Percentiles rank a stretch among this genome's conserved stretches.
phyloP scores from a whole-genome alignment of 1,284 basidiomycete genomes.

The Cryptococcus floricola region DNA sequence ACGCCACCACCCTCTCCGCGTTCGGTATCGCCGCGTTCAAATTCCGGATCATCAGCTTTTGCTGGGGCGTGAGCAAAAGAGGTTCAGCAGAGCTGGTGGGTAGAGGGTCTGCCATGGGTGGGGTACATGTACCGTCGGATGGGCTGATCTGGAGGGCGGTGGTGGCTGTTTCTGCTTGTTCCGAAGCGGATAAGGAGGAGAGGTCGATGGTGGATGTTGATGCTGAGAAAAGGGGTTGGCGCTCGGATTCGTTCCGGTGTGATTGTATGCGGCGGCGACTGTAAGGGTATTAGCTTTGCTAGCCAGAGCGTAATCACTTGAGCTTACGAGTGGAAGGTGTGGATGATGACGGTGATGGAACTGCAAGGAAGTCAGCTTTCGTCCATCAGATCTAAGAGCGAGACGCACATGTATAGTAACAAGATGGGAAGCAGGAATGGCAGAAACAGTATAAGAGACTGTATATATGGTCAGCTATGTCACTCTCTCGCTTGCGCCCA shows the following conservation, averaged over 20 bases:
- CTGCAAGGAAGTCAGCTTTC: slow-evolving; percentile 10
- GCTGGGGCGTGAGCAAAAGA: slow-evolving; percentile 27
- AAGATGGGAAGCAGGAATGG: slow-evolving; percentile 34
- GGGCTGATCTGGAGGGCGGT: neutral
- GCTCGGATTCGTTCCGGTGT: slow-evolving; percentile 3
- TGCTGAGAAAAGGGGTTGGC: slow-evolving; percentile 8
- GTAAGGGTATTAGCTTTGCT: neutral
- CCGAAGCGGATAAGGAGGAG: neutral
- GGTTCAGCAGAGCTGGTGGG: slow-evolving; percentile 3
- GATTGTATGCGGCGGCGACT: slow-evolving; percentile 8
- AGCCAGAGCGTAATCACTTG: neutral
- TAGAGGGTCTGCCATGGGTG: slow-evolving; percentile 9
- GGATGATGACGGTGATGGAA: slow-evolving; percentile 22
- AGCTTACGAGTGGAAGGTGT: slow-evolving; percentile 31
- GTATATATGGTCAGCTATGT: neutral
- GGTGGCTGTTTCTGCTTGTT: neutral
- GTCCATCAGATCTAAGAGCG: neutral
- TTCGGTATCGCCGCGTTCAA: slow-evolving; percentile 28
- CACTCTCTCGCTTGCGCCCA: neutral
- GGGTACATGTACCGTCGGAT: slow-evolving; percentile 7
- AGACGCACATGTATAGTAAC: slow-evolving; percentile 28
- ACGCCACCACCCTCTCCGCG: slow-evolving; percentile 35
- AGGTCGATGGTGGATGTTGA: neutral
- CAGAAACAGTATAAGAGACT: slow-evolving; percentile 28
- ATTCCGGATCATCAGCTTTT: slow-evolving; percentile 32